Evolutionary conservation across 169 alveolate genomes (phyloP), one percentile per base, ranked within the genome.

Genomic region (Eimeria falciformis): DNA sequence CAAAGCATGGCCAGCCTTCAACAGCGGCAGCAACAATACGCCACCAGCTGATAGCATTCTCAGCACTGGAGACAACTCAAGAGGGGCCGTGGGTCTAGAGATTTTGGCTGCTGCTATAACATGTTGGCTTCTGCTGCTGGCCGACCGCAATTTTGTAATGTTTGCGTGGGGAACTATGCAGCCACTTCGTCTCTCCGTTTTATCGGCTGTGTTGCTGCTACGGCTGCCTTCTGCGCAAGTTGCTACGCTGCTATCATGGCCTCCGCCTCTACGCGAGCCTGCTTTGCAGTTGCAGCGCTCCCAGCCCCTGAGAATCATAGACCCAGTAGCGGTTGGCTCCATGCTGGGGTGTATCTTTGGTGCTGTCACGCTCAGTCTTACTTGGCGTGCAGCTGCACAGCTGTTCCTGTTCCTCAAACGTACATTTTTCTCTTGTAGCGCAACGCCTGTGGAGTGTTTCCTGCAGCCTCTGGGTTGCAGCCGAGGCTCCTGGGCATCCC

Each of bases 221-320:
- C 89, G 89, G 75, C 89, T 79, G 56, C 89, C 89, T 29, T 79
- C 89, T 55, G 62, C 89, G 14, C 89, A 79, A 55, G 89, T 79
- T 21, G 89, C 89, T 17, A 18, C 73, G 5, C 37, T 79, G 73
- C 69, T 79, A 53, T 23, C 89, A 17, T 79, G 69, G 89, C 89
- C 89, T 1, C 58, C 89, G 23, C 89, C 89, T 55, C 46, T 79
- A 73, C 69, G 73, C 17, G 73, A 79, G 73, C 89, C 89, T 17
- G 89, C 69, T 14, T 50, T 55, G 6, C 53, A 53, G 89, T 75
- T 79, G 89, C 89, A 79, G 89, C 89, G 89, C 33, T 79, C 89
- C 3, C 89, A 79, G 89, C 89, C 89, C 56, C 89, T 79, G 55
- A 27, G 23, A 45, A 79, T 79, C 9, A 79, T 79, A 18, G 89